Conservation (phyloP, 306 rosid genomes). For the Luffa acutangula region DNA sequence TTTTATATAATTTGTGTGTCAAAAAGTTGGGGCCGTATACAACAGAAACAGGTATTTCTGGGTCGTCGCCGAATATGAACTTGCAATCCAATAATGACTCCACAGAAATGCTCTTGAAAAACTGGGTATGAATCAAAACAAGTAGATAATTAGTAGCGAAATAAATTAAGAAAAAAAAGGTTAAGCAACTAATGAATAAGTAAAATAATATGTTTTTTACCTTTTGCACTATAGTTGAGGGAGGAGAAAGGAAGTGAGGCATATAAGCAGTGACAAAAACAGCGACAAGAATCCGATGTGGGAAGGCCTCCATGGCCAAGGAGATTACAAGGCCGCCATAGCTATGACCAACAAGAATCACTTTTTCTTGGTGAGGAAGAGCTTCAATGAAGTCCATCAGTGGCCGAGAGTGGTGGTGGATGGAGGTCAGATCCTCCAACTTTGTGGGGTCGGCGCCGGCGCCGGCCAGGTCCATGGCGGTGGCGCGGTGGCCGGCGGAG, state of each 20-base stretch:
- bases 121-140: not conserved
- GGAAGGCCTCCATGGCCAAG: not conserved
- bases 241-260: not conserved
- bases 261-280: constrained; percentile 7
- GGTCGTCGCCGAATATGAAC: not conserved
- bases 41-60: not conserved
- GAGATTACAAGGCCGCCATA: not conserved
- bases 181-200: not conserved
- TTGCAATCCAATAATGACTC: not conserved
- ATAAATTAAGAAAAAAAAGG: not conserved
- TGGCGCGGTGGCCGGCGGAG: not conserved
- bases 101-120: not conserved
- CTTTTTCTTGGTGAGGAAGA: not conserved
- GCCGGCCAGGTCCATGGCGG: not conserved
- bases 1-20: not conserved
- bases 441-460: not conserved
- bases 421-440: not conserved
- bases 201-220: not conserved
- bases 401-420: not conserved
- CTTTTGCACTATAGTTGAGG: not conserved
- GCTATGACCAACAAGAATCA: constrained; percentile 2
- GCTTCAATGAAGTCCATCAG: not conserved
- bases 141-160: not conserved
- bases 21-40: not conserved
- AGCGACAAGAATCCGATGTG: not conserved